Evolutionary conservation across 345 rosid species (phyloP).

Genomic region (Rhodomyrtus tomentosa): DNA sequence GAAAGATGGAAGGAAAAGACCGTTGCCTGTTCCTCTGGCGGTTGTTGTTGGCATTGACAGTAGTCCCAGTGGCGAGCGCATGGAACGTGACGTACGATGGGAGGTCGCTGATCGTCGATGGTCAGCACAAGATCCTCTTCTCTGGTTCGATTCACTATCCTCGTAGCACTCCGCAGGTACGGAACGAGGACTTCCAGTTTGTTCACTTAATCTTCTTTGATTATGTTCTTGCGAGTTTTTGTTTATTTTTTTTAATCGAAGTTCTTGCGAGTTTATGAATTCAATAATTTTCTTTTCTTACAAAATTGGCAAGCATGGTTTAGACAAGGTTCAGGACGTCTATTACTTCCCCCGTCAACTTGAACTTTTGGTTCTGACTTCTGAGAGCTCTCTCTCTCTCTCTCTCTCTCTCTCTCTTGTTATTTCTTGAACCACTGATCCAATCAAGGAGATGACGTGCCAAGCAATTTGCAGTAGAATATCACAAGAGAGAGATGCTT

Average conservation of each 20-base stretch:
- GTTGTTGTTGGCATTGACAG: neutral
- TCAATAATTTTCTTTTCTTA: neutral
- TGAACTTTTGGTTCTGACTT: no score
- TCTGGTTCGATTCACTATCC: slow-evolving; percentile 40
- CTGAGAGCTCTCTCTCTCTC: no score
- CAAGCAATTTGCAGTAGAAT: no score
- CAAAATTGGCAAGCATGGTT: no score
- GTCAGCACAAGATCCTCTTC: slow-evolving; percentile 17
- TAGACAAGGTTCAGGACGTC: no score
- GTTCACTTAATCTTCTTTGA: neutral
- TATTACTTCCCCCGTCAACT: no score
- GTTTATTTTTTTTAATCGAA: no score
- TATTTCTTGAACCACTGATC: neutral
- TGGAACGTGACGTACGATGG: slow-evolving; percentile 20
- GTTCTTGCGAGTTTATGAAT: neutral
- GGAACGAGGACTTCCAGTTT: neutral
- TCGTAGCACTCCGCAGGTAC: slow-evolving; percentile 32
- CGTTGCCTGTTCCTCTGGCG: neutral
- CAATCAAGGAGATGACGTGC: neutral
- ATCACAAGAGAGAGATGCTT: neutral
- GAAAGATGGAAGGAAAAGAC: neutral
- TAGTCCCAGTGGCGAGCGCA: neutral
- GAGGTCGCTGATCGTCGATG: slow-evolving; percentile 25
- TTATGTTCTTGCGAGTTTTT: neutral
- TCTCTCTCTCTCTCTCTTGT: no score